Evolutionary conservation across 768 basidiomycete genomes (phyloP).

Genomic region (Rhodosporidiobolus sp.): DNA sequence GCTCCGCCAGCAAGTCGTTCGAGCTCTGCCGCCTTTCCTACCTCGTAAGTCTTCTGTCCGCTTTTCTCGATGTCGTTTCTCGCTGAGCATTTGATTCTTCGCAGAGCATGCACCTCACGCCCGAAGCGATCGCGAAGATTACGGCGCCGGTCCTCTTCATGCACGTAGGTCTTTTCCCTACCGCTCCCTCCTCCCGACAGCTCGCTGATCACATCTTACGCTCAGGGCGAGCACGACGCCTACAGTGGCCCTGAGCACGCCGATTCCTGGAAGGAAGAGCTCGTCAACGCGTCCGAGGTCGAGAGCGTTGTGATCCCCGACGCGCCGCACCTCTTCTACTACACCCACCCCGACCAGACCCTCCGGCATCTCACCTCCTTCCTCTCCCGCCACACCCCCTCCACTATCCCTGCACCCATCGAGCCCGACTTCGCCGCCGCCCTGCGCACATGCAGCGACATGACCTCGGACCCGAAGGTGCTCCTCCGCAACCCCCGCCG

Average conservation of each 20-base stretch:
- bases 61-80: accelerated
- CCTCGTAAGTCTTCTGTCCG: neutral
- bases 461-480: neutral
- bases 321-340: neutral
- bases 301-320: neutral
- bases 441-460: neutral
- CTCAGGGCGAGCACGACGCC: neutral
- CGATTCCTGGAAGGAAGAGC: neutral
- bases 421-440: neutral
- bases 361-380: neutral
- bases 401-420: neutral
- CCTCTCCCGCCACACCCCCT: neutral
- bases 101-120: neutral
- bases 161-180: neutral
- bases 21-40: neutral
- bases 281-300: neutral
- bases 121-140: neutral
- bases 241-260: neutral
- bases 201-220: neutral
- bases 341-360: neutral
- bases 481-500: slow-evolving; percentile 3
- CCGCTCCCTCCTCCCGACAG: neutral
- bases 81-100: neutral
- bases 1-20: neutral
- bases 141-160: neutral